Conservation (phyloP, 2,329 filamentous ascomycete genomes). For the Penicillium sp. region DNA sequence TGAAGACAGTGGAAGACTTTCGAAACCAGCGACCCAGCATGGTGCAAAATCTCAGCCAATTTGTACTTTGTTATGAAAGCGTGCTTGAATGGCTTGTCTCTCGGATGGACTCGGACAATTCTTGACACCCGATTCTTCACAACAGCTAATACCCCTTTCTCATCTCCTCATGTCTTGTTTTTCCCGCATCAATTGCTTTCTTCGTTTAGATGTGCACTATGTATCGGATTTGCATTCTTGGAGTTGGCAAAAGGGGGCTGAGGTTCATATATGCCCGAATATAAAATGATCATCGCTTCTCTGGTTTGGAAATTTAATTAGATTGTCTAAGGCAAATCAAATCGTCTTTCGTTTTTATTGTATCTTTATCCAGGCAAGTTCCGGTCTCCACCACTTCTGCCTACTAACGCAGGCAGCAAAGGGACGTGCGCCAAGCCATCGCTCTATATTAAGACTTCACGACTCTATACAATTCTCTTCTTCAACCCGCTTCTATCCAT, state of each 20-base stretch:
- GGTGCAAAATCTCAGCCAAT: conserved; percentile 92
- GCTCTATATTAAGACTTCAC: background rate
- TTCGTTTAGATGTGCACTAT: background rate
- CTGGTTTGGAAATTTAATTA: too few species aligned
- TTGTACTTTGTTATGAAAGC: conserved; percentile 93
- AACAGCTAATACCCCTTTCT: conserved; percentile 11
- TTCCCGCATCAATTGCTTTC: conserved; percentile 1
- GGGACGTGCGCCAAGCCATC: too few species aligned
- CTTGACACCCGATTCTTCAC: conserved; percentile 7
- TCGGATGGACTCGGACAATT: conserved; percentile 16
- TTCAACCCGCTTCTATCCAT: background rate
- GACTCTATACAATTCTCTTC: background rate
- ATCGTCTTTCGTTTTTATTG: too few species aligned
- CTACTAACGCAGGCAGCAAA: too few species aligned
- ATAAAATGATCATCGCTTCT: too few species aligned
- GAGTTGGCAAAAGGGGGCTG: conserved; percentile 1
- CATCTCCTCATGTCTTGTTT: background rate
- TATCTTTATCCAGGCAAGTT: too few species aligned
- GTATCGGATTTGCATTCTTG: conserved; percentile 4
- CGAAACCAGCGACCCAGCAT: conserved; percentile 83
- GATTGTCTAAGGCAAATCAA: too few species aligned
- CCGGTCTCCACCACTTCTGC: too few species aligned
- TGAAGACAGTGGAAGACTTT: conserved; percentile 86
- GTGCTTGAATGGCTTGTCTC: conserved; percentile 74
- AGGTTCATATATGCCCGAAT: too few species aligned